Conservation (phyloP, 345 rosid genomes). For the Eucalyptus caleyi region DNA sequence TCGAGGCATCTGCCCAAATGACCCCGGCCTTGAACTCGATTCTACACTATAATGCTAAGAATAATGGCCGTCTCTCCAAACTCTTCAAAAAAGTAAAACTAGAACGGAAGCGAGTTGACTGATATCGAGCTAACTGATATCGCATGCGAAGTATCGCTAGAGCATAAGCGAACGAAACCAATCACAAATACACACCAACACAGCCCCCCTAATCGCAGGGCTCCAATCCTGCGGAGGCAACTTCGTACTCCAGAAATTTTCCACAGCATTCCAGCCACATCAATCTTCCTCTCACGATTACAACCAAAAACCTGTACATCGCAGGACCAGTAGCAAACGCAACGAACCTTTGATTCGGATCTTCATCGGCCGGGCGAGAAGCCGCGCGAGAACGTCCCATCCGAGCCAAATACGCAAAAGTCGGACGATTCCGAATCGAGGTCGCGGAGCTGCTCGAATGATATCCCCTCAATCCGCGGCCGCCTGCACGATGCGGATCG, state of each 20-base stretch:
- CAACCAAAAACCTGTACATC: neutral
- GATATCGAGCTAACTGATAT: too few relatives aligned
- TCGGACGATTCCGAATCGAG: neutral
- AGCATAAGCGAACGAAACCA: too few relatives aligned
- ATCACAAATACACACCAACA: too few relatives aligned
- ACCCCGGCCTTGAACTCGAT: neutral
- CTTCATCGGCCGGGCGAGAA: conserved; percentile 1
- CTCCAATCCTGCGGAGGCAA: neutral
- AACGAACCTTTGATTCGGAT: conserved; percentile 1
- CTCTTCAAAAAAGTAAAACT: neutral
- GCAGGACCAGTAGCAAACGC: neutral
- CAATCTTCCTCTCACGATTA: neutral
- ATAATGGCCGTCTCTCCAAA: neutral
- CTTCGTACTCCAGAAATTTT: neutral
- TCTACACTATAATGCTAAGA: neutral
- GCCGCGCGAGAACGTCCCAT: conserved; percentile 22
- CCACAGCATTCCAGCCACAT: neutral
- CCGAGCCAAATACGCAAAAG: neutral
- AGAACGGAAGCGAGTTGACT: neutral
- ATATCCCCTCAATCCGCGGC: neutral
- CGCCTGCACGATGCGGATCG: neutral
- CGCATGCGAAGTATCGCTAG: too few relatives aligned
- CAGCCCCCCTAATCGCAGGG: too few relatives aligned
- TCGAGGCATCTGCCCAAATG: neutral
- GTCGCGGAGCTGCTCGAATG: neutral